A percentile compares a stretch with the other conserved stretches of the same genome.
Evolutionary conservation across 139 green algal genomes (phyloP).

Genomic region (Volvox africanus): DNA sequence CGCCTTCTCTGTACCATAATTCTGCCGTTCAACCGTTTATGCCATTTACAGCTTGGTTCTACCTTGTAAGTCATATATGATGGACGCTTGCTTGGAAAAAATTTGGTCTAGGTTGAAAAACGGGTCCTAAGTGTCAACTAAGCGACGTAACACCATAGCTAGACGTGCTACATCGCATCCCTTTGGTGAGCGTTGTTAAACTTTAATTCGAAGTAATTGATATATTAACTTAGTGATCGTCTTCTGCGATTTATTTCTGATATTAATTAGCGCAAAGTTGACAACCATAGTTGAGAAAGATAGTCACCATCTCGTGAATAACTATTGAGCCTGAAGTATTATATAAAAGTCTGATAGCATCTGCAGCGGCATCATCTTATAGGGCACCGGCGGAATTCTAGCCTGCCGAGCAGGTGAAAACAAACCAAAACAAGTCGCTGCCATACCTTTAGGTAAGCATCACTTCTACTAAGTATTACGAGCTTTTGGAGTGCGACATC

Average conservation of each 20-base stretch:
- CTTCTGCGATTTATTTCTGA: not conserved
- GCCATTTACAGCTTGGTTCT: not conserved
- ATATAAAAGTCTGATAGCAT: no score
- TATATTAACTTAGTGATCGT: not conserved
- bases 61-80: not conserved
- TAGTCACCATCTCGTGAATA: no score
- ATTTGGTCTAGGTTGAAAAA: not conserved
- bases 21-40: conserved; percentile 14
- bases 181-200: not conserved
- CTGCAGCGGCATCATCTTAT: no score
- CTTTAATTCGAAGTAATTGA: not conserved
- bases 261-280: not conserved
- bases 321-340: no score
- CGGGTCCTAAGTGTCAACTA: not conserved
- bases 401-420: no score
- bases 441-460: no score
- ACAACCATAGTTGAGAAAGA: no score
- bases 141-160: conserved; percentile 2
- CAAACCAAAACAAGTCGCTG: no score
- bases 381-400: no score
- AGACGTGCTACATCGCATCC: conserved; percentile 13
- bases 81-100: not conserved
- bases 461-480: no score
- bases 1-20: conserved; percentile 13
- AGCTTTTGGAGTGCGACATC: no score